Percentiles rank a stretch among this genome's conserved stretches.
These are phyloP conservation scores for Epithele typhae DNA, from an alignment of 768 basidiomycete genomes.

Conservation along the genomic window DNA sequence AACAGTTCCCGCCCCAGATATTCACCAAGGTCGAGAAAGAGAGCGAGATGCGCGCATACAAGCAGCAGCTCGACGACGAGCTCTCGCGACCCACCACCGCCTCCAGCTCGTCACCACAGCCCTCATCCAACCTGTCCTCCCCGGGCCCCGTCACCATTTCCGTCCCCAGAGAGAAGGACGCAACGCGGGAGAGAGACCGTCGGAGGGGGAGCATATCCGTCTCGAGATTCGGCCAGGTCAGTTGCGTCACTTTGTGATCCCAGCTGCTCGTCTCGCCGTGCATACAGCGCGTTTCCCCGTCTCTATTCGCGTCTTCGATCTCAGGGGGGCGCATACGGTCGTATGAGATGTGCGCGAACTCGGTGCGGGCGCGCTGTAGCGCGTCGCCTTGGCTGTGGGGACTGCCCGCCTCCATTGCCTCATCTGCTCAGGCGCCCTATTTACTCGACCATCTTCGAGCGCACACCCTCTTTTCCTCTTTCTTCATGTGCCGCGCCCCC, in stretches of 20 bases:
- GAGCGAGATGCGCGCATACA: conserved; percentile 43
- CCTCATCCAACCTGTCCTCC: neutral
- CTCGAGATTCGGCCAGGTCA: conserved; percentile 61
- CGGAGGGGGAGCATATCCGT: conserved; percentile 52
- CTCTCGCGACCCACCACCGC: conserved; percentile 1
- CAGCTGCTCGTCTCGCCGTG: neutral
- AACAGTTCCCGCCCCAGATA: conserved; percentile 32
- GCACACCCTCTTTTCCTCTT: no score
- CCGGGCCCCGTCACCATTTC: conserved; percentile 10
- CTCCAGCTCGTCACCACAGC: neutral
- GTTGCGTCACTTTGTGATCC: no score
- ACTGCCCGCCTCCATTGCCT: no score
- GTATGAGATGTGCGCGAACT: no score
- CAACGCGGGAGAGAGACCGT: conserved; percentile 17
- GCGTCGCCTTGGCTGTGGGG: no score
- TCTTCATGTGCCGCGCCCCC: no score
- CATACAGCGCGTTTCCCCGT: no score
- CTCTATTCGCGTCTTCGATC: neutral
- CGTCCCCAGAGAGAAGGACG: neutral
- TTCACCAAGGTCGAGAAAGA: conserved; percentile 57
- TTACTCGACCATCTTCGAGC: no score
- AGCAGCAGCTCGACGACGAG: conserved; percentile 9
- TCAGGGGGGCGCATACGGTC: neutral
- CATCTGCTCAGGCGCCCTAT: no score
- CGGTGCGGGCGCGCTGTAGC: no score